phyloP scores from a whole-genome alignment of 148 eudicot species.

The Cornus suecica region DNA sequence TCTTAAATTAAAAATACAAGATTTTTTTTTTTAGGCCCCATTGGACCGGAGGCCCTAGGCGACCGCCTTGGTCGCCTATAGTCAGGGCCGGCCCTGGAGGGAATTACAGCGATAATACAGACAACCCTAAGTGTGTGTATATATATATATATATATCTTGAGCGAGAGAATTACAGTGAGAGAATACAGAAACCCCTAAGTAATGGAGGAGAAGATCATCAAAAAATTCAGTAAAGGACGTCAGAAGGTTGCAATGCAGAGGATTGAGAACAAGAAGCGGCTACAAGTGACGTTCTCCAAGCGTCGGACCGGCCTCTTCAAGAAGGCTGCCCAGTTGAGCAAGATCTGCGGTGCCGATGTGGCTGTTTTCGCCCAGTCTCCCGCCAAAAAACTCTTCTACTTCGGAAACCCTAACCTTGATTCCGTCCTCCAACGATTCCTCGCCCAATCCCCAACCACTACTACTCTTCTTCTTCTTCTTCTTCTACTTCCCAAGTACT shows the following conservation, averaged over 20 bases:
- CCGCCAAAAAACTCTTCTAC: neutral
- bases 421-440: neutral
- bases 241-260: slow-evolving; percentile 5
- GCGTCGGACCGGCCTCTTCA: slow-evolving; percentile 13
- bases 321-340: slow-evolving; percentile 15
- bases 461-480: too few relatives aligned
- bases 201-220: neutral
- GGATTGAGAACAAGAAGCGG: slow-evolving; percentile 11
- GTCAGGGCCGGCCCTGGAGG: too few relatives aligned
- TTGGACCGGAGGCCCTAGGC: too few relatives aligned
- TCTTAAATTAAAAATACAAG: too few relatives aligned
- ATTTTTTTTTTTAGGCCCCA: too few relatives aligned
- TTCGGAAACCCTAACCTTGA: slow-evolving; percentile 9
- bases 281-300: slow-evolving; percentile 17
- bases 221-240: neutral
- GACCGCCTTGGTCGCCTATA: too few relatives aligned
- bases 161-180: too few relatives aligned
- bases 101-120: too few relatives aligned
- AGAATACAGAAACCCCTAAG: too few relatives aligned
- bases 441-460: neutral
- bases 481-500: too few relatives aligned
- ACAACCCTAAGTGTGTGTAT: too few relatives aligned
- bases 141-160: too few relatives aligned
- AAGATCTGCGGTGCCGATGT: slow-evolving; percentile 8
- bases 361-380: neutral